A percentile compares a stretch with the other conserved stretches of the same genome.
phyloP scores from a whole-genome alignment of 2,329 filamentous ascomycete genomes.

The Xylariaceae sp. region DNA sequence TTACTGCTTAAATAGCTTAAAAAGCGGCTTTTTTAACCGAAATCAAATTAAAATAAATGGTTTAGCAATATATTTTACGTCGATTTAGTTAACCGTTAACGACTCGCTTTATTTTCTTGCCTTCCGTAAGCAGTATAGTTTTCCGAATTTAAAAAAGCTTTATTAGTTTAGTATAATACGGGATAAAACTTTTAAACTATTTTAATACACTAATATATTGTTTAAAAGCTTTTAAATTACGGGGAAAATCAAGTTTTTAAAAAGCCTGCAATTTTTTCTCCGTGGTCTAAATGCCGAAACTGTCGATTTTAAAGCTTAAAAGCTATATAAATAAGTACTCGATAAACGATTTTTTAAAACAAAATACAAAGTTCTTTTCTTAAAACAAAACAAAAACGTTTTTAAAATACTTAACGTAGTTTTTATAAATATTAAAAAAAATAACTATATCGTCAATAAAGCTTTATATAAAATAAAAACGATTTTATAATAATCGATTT shows the following conservation, averaged over 20 bases:
- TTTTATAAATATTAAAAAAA: slow-evolving; percentile 1
- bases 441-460: slow-evolving; percentile 3
- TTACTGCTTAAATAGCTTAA: not conserved
- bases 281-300: not conserved
- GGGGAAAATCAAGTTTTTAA: not conserved
- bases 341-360: not conserved
- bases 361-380: not conserved
- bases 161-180: slow-evolving; percentile 1
- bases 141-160: not conserved
- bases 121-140: no score
- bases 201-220: not conserved
- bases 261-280: not conserved
- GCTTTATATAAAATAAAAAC: not conserved
- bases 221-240: slow-evolving; percentile 2
- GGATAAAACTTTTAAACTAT: not conserved
- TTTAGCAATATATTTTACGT: not conserved
- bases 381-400: slow-evolving; percentile 1
- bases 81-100: not conserved
- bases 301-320: not conserved
- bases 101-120: not conserved
- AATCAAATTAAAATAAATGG: not conserved
- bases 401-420: not conserved
- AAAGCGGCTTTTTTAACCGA: not conserved
- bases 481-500: not conserved
- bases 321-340: not conserved